Base-by-base conservation (phyloP, 257 asterid species). In the Penstemon newberryi region DNA sequence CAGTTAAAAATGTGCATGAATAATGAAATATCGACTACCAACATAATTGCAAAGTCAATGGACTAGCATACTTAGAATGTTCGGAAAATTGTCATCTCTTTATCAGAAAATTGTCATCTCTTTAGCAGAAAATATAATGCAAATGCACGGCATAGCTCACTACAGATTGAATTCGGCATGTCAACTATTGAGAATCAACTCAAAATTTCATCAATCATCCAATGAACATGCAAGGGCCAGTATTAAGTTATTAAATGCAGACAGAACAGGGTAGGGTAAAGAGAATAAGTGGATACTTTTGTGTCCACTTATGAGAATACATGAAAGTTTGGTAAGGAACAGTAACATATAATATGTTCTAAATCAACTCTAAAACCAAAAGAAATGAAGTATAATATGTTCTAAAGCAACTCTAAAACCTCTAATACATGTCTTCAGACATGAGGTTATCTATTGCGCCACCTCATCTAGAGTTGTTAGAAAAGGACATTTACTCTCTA, bases 1-100 rank as follows among this genome's bases (percentile, higher is more conserved):
- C 38, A 62, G 52, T 40, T 40, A 12, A 61, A 60, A 44, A 49
- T 56, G 54, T 2, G 2, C 53, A 43, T 49, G 68, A 68, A 40
- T 43, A 45, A 41, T 54, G 45, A 44, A 63, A 70, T 6, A 45
- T 42, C 33, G 47, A 66, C 65, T 51, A 62, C 57, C 53, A 39
- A 67, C 33, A 25, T 25, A 61, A 56, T 56, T 58, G 58, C 69
- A 60, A 71, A 66, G 52, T 56, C 8, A 45, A 53, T 50, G 7
- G 38, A 57, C 56, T 25, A 40, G 36, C 51, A 70, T 36, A 36
- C 38, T 15, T 47, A 53, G 33, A 49, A 51, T 42, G 45, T 10
- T 41, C 46, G 56, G 11, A 46, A 13, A 38, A 25, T n/a, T 47
- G 25, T 43, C 6, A 68, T 33, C 62, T 56, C 45, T 67, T 41